Base-by-base conservation (phyloP, 2,329 filamentous ascomycete genomes). In the Alternaria solani region DNA sequence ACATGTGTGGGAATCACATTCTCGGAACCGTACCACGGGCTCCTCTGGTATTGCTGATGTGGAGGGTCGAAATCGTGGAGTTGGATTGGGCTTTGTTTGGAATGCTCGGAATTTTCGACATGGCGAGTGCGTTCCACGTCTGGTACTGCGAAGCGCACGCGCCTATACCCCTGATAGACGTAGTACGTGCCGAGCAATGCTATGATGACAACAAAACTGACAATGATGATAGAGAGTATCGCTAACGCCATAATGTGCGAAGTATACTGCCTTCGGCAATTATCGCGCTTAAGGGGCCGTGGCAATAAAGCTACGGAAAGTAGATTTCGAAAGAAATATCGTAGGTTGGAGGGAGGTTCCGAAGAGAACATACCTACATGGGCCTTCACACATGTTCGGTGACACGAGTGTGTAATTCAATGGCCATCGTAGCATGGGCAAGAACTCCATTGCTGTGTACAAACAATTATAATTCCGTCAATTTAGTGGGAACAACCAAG, bases 21-120 rank as follows among this genome's bases (percentile, higher is more conserved):
- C n/a, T 18, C 30, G 1, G 43, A 28, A 30, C 57, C 36, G 36
- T 59, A 55, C 51, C 51, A 46, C 43, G 38, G 28, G 28, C 20
- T 36, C 20, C 48, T 60, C 18, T 51, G 30, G 26, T 39, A 51
- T 14, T 41, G 30, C 7, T 34, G 25, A 0, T 16, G 25, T 2
- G 36, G 30, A 32, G 2, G 18, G 5, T 28, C 18, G 32, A 51
- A 7, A 5, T 43, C 42, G 7, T 4, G 43, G 2, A 60, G 7
- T 12, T 38, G 36, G 3, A 52, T 51, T 2, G 18, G n/a, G 9
- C n/a, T 34, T 14, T 51, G 41, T 32, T 49, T 23, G 11, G 7
- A 38, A 36, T 36, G 30, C 9, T 25, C 32, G 14, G 6, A 14
- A 32, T 25, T 49, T 49, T 49, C 32, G 46, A 49, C 38, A 7